Evolutionary conservation across 495 filamentous ascomycete species (phyloP).

Genomic region (Aeminium ludgeri): DNA sequence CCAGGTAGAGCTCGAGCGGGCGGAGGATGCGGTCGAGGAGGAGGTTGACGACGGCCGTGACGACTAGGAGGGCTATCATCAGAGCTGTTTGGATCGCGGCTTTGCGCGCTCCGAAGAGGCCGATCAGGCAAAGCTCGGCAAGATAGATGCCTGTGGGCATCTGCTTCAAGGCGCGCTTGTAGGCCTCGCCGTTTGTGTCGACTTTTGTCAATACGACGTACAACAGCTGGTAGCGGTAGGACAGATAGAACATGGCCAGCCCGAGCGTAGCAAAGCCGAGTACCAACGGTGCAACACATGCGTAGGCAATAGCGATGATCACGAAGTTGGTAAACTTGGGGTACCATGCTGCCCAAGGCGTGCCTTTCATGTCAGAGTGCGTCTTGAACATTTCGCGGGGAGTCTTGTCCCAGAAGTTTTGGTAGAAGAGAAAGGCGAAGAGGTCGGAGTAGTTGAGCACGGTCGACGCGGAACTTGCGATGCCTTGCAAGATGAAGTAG

Average conservation of each 20-base stretch:
- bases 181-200: slow-evolving; percentile 25
- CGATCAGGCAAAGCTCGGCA: slow-evolving; percentile 25
- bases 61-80: slow-evolving; percentile 19
- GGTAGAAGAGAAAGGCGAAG: slow-evolving; percentile 17
- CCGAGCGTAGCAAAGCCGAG: slow-evolving; percentile 25
- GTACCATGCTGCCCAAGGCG: slow-evolving; percentile 22
- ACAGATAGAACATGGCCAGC: slow-evolving; percentile 22
- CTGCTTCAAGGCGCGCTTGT: slow-evolving; percentile 25
- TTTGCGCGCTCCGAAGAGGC: slow-evolving; percentile 19
- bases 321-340: slow-evolving; percentile 26
- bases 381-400: slow-evolving; percentile 23
- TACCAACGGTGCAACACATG: slow-evolving; percentile 26
- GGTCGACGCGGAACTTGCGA: slow-evolving; percentile 18
- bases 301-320: slow-evolving; percentile 27
- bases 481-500: slow-evolving; percentile 26
- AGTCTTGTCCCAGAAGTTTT: slow-evolving; percentile 21
- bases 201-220: slow-evolving; percentile 21
- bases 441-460: slow-evolving; percentile 23
- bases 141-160: slow-evolving; percentile 24
- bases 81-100: slow-evolving; percentile 17
- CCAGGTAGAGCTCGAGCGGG: slow-evolving; percentile 22
- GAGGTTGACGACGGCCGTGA: slow-evolving; percentile 21
- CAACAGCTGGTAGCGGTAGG: slow-evolving; percentile 26
- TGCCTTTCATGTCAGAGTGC: slow-evolving; percentile 18
- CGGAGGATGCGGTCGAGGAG: slow-evolving; percentile 18